Percentiles rank a stretch among this genome's conserved stretches.
These are phyloP conservation scores for Bryoerythrophyllum caledonicum DNA, from an alignment of 225 moss, liverwort and hornwort species.

Conservation along the genomic window DNA sequence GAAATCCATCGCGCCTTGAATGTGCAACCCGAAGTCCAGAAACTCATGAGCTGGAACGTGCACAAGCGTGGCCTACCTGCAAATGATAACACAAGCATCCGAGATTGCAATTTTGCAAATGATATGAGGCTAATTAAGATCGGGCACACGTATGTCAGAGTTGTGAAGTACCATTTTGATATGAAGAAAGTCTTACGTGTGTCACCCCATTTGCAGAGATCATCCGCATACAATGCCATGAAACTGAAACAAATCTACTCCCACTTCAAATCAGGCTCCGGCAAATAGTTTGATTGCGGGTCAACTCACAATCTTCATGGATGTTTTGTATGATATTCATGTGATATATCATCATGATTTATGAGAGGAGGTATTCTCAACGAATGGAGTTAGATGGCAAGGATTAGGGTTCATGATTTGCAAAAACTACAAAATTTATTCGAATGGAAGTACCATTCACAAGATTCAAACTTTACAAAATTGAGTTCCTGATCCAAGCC, in stretches of 20 bases:
- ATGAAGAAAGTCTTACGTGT: constrained; percentile 23
- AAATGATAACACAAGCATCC: constrained; percentile 35
- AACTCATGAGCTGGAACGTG: constrained; percentile 50
- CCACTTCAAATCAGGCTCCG: not conserved
- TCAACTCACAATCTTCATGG: no score
- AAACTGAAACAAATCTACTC: constrained; percentile 30
- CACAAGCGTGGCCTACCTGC: constrained; percentile 37
- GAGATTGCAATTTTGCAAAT: constrained; percentile 40
- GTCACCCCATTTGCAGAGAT: constrained; percentile 17
- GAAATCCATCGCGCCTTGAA: constrained; percentile 31
- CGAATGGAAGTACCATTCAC: no score
- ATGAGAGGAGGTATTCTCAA: no score
- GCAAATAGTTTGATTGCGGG: no score
- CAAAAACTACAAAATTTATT: no score
- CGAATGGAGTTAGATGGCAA: no score
- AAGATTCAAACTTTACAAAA: no score
- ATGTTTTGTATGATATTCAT: not conserved
- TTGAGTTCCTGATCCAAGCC: not conserved
- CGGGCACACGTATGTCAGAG: constrained; percentile 40
- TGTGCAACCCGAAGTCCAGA: constrained; percentile 47
- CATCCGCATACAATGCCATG: constrained; percentile 20
- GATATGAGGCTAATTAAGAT: constrained; percentile 43
- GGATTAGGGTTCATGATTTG: no score
- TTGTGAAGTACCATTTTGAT: constrained; percentile 43
- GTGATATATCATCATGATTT: no score